Base-by-base conservation (phyloP, 148 eudicot genomes). In the Suaeda aralocaspica region DNA sequence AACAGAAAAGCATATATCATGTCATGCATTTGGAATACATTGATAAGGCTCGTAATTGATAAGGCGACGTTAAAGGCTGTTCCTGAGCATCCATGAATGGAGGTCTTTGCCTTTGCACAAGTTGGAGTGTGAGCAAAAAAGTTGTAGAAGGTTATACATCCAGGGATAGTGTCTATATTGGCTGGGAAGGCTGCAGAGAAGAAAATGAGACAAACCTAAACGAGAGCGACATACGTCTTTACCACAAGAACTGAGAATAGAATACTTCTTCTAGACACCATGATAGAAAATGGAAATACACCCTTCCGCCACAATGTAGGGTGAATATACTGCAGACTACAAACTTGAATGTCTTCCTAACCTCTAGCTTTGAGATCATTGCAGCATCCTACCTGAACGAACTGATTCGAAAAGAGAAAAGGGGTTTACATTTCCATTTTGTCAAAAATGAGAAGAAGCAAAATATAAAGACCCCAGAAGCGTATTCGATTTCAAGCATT, bases 11-110 rank as follows among this genome's bases (percentile, higher is more conserved):
- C 95, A 34, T 85, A 66, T 29, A 77, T 6, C 31, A 83, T 80
- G 69, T 51, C 63, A 62, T 76, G 59, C 95, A 87, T 55, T 89
- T 87, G 46, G 91, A 89, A 71, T 89, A 89, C 91, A 89, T 85
- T 87, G 63, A 87, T 85, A 24, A 89, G 84, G 79, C 96, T 87
- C 10, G 96, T 89, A 61, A 82, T 72, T 28, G 91, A 77, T 30
- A 59, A 12, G 91, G 91, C 30, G 88, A 84, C 44, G 21, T 53
- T 30, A 78, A 19, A 87, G 75, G 64, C 82, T 77, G 53, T 60
- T 67, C 5, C 36, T 68, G 49, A 89, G 66, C 87, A 89, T 85
- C 81, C 72, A 71, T 46, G 89, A 71, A 75, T 89, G 91, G 33
- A 85, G 69, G 51, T 80, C 73, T 80, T 84, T 79, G 34, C 89